phyloP scores from a whole-genome alignment of 2,329 filamentous ascomycete genomes.

The Fusarium odoratissimum region DNA sequence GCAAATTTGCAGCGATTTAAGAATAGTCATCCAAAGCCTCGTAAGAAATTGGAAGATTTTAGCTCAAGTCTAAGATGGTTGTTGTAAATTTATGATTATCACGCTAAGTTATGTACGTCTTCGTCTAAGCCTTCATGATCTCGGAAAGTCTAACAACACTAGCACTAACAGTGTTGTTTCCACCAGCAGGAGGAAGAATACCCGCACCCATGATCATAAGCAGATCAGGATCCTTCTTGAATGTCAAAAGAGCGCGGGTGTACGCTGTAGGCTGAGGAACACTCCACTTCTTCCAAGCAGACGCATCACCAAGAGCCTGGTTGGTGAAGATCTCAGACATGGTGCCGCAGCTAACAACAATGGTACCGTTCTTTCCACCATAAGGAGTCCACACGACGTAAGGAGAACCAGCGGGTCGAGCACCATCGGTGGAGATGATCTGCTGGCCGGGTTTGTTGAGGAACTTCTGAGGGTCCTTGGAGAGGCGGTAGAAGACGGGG shows the following conservation, averaged over 20 bases:
- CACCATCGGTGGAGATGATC: constrained; percentile 49
- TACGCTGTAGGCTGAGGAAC: constrained; percentile 53
- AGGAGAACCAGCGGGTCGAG: constrained; percentile 54
- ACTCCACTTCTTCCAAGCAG: constrained; percentile 52
- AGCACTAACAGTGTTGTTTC: constrained; percentile 56
- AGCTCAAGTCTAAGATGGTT: rapidly evolving
- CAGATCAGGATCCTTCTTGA: constrained; percentile 49
- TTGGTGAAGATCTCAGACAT: constrained; percentile 56
- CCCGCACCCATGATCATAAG: constrained; percentile 59
- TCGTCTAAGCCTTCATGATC: constrained; percentile 37
- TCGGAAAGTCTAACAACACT: constrained; percentile 50
- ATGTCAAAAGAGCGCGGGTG: constrained; percentile 52
- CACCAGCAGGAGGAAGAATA: constrained; percentile 57
- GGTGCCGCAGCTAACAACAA: constrained; percentile 56
- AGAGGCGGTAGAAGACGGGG: constrained; percentile 59
- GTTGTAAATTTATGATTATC: background rate
- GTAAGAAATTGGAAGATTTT: rapidly evolving
- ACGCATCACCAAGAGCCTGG: constrained; percentile 52
- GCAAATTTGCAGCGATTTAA: background rate
- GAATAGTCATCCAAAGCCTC: rapidly evolving
- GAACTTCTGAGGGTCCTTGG: constrained; percentile 53
- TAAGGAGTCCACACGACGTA: constrained; percentile 58
- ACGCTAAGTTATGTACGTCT: rapidly evolving
- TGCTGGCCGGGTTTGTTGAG: constrained; percentile 47
- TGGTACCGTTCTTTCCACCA: constrained; percentile 59